Evolutionary conservation across 106 monocot species (phyloP).

Genomic region (Triglochin maritima): DNA sequence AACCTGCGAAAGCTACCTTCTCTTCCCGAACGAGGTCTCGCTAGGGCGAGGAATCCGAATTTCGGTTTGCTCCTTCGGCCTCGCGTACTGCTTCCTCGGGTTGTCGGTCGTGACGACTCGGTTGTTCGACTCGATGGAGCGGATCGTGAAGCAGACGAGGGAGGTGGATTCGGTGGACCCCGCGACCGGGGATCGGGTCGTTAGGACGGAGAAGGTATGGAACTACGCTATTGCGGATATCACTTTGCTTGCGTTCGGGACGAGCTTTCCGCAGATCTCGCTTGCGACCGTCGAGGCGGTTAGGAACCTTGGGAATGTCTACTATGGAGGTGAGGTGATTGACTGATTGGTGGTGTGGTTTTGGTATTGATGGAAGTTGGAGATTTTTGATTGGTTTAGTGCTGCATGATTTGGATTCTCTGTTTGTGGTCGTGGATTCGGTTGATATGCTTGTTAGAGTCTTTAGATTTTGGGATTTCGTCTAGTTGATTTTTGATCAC

Average conservation of each 20-base stretch:
- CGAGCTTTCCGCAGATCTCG: constrained; percentile 89
- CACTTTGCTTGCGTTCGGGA: constrained; percentile 69
- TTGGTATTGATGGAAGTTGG: too few relatives aligned
- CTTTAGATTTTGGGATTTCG: too few relatives aligned
- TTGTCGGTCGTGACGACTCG: constrained; percentile 59
- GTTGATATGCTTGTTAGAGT: too few relatives aligned
- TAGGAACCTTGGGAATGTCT: constrained; percentile 52
- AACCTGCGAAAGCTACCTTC: constrained; percentile 39
- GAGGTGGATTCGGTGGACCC: constrained; percentile 39
- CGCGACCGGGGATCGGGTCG: constrained; percentile 13
- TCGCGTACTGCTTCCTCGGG: constrained; percentile 73
- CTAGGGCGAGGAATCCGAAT: constrained; percentile 22
- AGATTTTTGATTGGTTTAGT: too few relatives aligned
- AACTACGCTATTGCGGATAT: constrained; percentile 74
- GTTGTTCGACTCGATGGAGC: constrained; percentile 77
- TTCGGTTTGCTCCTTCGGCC: constrained; percentile 34
- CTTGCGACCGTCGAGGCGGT: constrained; percentile 82
- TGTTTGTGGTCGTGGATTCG: too few relatives aligned
- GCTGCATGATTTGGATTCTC: too few relatives aligned
- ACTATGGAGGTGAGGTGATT: constrained; percentile 54
- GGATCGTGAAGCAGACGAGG: constrained; percentile 48
- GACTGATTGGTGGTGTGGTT: too few relatives aligned
- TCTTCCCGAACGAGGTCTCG: constrained; percentile 35
- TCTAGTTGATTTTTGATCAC: too few relatives aligned
- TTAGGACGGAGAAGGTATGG: constrained; percentile 56